phyloP scores from a whole-genome alignment of 352 stramenopile species.

The Aphanomyces invadans region DNA sequence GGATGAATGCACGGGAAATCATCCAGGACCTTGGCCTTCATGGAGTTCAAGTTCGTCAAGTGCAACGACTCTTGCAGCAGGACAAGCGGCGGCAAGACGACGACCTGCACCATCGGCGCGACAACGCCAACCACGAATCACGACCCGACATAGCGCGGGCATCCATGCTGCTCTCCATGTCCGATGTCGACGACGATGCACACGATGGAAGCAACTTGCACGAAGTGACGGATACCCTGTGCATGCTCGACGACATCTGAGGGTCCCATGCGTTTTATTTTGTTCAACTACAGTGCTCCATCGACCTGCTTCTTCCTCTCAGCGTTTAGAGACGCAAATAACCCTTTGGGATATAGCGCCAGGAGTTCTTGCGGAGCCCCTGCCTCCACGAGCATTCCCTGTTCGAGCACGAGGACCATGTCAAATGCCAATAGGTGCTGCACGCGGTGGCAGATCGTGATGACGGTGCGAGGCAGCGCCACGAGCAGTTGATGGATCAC shows the following conservation, averaged over 20 bases:
- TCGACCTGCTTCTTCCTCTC: no score
- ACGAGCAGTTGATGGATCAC: constrained; percentile 29
- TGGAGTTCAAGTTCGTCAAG: constrained; percentile 1
- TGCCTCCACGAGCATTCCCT: constrained; percentile 19
- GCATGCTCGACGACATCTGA: not conserved
- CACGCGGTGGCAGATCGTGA: constrained; percentile 31
- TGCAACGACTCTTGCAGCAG: not conserved
- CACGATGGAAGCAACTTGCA: not conserved
- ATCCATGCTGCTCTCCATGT: not conserved
- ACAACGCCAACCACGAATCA: no score
- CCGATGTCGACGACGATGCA: not conserved
- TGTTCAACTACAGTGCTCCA: no score
- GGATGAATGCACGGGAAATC: not conserved
- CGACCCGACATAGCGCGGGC: no score
- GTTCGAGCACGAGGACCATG: constrained; percentile 26
- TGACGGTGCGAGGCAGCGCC: constrained; percentile 24
- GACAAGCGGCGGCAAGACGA: not conserved
- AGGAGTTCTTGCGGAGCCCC: constrained; percentile 25
- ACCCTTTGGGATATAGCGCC: not conserved
- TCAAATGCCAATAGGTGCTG: constrained; percentile 30
- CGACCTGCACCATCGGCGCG: not conserved
- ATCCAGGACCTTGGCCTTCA: not conserved
- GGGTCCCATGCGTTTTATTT: no score
- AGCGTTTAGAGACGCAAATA: constrained; percentile 7
- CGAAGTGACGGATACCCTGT: not conserved